These are phyloP conservation scores for Yamagishiella unicocca DNA, from an alignment of 139 green algal species.

Conservation along the genomic window DNA sequence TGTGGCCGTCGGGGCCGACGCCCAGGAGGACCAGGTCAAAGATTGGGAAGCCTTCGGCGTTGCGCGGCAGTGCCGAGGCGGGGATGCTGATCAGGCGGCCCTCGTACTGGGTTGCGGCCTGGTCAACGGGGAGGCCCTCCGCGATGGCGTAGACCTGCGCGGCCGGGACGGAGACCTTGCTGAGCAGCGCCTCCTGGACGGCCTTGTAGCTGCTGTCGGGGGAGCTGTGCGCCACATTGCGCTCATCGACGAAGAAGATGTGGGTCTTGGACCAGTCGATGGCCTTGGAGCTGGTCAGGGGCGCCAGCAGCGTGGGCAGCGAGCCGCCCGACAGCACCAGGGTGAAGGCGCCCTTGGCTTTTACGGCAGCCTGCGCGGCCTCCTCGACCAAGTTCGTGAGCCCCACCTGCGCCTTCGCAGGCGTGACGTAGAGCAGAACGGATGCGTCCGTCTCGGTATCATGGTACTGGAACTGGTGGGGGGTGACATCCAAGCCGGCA, in stretches of 20 bases:
- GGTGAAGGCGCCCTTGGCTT: constrained; percentile 82
- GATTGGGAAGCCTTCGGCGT: constrained; percentile 69
- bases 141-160: constrained; percentile 71
- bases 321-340: constrained; percentile 88
- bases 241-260: constrained; percentile 89
- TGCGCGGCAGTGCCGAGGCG: constrained; percentile 71
- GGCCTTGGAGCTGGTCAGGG: constrained; percentile 59
- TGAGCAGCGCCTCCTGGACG: constrained; percentile 78
- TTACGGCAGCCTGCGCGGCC: constrained; percentile 74
- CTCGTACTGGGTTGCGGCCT: constrained; percentile 80
- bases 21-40: constrained; percentile 95
- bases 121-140: constrained; percentile 60
- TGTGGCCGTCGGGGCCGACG: constrained; percentile 97
- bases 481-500: constrained; percentile 67
- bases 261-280: constrained; percentile 84
- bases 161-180: constrained; percentile 78
- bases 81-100: constrained; percentile 75
- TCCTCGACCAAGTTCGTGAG: constrained; percentile 66
- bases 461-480: constrained; percentile 80
- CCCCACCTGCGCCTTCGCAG: constrained; percentile 57
- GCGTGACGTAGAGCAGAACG: constrained; percentile 68
- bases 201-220: constrained; percentile 87
- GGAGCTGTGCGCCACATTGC: constrained; percentile 82
- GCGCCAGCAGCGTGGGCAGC: constrained; percentile 73
- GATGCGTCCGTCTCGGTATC: constrained; percentile 47